Base-by-base conservation (phyloP, 1,139 yeast species). In the Candida frijolesensis region DNA sequence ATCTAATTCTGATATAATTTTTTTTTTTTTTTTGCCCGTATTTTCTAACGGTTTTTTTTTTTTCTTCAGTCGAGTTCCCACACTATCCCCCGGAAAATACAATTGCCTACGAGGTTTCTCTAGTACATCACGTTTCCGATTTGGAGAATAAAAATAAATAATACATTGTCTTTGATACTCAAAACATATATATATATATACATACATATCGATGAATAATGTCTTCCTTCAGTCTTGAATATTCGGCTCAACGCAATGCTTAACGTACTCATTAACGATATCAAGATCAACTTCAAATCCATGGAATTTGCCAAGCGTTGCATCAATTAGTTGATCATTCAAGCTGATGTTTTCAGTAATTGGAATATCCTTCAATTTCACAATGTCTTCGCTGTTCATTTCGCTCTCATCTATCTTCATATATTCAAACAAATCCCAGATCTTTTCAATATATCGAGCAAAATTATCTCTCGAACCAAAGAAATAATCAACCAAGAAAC, bases 401-500 rank as follows among this genome's bases (percentile, higher is more conserved):
- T 54, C 48, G 2, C 45, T 44, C 7, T 44, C 51, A 7, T 55
- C 41, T n/a, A 44, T 44, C 35, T 55, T 54, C 46, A 71, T 46
- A 52, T 60, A 65, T 27, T 55, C 57, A 47, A 71, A 62, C 14
- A 71, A 59, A 32, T 62, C 71, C 66, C 68, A 67, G 2, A 70
- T 50, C 48, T 63, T 66, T 34, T 60, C 66, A 11, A 63, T 51
- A 49, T 72, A 71, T 39, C 62, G 52, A 6, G 54, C 51, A 48
- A 70, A 58, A 42, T 65, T 65, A n/a, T 65, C 69, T 46, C 55
- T 55, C 34, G 72, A 66, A 1, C 76, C 77, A 56, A 68, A 71
- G 51, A 60, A 65, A 14, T 53, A 46, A 46, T 67, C 59, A 12
- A 63, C 49, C 32, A 68, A 55, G 19, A 60, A 44, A n/a, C 57